These are phyloP conservation scores for Ormosia emarginata DNA, from an alignment of 306 rosid species.

Conservation along the genomic window DNA sequence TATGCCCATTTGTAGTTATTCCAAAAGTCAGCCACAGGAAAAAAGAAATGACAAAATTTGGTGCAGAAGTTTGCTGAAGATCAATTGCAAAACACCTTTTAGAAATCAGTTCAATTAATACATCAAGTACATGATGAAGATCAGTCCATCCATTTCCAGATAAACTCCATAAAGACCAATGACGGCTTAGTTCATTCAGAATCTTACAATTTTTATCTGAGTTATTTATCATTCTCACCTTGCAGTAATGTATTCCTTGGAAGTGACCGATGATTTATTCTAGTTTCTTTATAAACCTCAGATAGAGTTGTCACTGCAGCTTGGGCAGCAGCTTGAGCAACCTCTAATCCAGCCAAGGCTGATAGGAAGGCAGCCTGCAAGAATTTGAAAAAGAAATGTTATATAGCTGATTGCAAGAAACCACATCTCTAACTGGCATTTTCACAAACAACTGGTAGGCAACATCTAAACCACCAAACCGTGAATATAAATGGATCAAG, in stretches of 20 bases:
- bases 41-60: not conserved
- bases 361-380: conserved; percentile 85
- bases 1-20: not conserved
- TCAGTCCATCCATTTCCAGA: not conserved
- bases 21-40: not conserved
- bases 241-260: conserved; percentile 31
- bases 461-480: too few species aligned
- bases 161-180: not conserved
- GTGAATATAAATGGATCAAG: too few species aligned
- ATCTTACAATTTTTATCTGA: not conserved
- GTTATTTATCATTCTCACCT: conserved; percentile 39
- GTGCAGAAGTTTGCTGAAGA: not conserved
- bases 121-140: not conserved
- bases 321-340: conserved; percentile 77
- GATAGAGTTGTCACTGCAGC: conserved; percentile 69
- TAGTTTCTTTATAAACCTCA: conserved; percentile 42
- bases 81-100: not conserved
- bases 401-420: not conserved
- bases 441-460: too few species aligned
- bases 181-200: conserved; percentile 10
- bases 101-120: not conserved
- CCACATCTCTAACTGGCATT: too few species aligned
- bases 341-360: conserved; percentile 71
- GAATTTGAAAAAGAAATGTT: conserved; percentile 9
- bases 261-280: conserved; percentile 32